Percentiles rank a stretch among this genome's conserved stretches.
Evolutionary conservation across 2,329 filamentous ascomycete species (phyloP).

Genomic region (Verticillium klebahnii): DNA sequence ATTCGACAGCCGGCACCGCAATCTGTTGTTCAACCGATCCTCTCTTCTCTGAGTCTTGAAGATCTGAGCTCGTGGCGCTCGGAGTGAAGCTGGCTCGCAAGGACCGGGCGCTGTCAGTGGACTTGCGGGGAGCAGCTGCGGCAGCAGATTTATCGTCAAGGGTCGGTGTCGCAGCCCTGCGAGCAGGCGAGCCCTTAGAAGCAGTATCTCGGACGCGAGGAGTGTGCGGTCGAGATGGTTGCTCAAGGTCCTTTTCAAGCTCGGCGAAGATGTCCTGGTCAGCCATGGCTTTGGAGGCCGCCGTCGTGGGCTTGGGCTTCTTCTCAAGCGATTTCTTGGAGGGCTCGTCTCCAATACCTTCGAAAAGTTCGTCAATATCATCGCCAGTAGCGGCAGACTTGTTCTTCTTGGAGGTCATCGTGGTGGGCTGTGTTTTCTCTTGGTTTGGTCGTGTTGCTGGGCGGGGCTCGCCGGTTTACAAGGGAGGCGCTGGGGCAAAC

Average conservation of each 20-base stretch:
- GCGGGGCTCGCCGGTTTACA: background rate
- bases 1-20: slow-evolving; percentile 9
- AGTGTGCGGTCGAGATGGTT: slow-evolving; percentile 75
- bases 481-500: background rate
- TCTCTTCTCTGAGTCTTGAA: slow-evolving; percentile 53
- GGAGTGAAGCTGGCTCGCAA: slow-evolving; percentile 69
- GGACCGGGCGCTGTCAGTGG: slow-evolving; percentile 69
- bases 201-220: slow-evolving; percentile 62
- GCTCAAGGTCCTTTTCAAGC: slow-evolving; percentile 60
- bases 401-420: slow-evolving; percentile 57
- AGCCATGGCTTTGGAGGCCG: slow-evolving; percentile 41
- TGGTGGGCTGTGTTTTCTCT: slow-evolving; percentile 10
- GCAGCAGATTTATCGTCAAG: slow-evolving; percentile 58
- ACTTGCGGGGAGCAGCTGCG: slow-evolving; percentile 54
- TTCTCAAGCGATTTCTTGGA: slow-evolving; percentile 42
- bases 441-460: slow-evolving; percentile 3
- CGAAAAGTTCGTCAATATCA: slow-evolving; percentile 62
- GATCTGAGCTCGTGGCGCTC: slow-evolving; percentile 59
- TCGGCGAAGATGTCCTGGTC: slow-evolving; percentile 82
- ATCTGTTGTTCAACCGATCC: slow-evolving; percentile 36
- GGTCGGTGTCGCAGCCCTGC: slow-evolving; percentile 45
- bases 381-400: slow-evolving; percentile 54
- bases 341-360: slow-evolving; percentile 53
- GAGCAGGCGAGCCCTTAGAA: slow-evolving; percentile 39
- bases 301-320: slow-evolving; percentile 41